A percentile compares a stretch with the other conserved stretches of the same genome.
Conservation (phyloP, 164 flowering plant genomes). For the Warburgia ugandensis region DNA sequence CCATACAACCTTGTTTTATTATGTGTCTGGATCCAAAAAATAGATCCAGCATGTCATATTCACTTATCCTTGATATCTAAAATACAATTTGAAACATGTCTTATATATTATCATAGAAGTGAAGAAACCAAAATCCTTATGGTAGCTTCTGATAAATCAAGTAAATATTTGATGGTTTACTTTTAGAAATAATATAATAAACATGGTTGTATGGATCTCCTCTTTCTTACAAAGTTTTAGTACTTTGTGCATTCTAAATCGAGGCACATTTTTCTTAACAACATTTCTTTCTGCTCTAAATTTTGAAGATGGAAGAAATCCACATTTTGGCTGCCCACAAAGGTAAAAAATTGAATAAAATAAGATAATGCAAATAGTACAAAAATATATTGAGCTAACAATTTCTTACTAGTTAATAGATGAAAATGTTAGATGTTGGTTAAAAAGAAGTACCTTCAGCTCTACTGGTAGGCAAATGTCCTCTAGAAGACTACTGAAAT, state of each 20-base stretch:
- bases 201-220: constrained; percentile 28
- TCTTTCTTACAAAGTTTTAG: constrained; percentile 65
- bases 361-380: constrained; percentile 4
- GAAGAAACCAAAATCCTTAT: not conserved
- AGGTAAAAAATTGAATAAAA: constrained; percentile 3
- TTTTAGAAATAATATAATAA: too few species aligned
- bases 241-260: constrained; percentile 82
- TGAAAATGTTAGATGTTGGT: not conserved
- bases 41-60: constrained; percentile 77
- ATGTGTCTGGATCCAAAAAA: constrained; percentile 69
- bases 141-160: too few species aligned
- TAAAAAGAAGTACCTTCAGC: constrained; percentile 57
- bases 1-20: constrained; percentile 53
- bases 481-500: constrained; percentile 33
- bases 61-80: constrained; percentile 71
- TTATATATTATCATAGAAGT: not conserved
- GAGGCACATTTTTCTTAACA: constrained; percentile 45
- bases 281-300: constrained; percentile 55
- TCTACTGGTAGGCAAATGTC: constrained; percentile 63
- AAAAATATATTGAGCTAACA: not conserved
- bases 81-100: constrained; percentile 6
- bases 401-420: not conserved
- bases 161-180: too few species aligned
- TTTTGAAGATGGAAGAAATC: constrained; percentile 80
- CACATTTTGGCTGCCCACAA: constrained; percentile 81